Evolutionary conservation across 495 filamentous ascomycete genomes (phyloP).

Genomic region (Aspergillus egyptiacus): DNA sequence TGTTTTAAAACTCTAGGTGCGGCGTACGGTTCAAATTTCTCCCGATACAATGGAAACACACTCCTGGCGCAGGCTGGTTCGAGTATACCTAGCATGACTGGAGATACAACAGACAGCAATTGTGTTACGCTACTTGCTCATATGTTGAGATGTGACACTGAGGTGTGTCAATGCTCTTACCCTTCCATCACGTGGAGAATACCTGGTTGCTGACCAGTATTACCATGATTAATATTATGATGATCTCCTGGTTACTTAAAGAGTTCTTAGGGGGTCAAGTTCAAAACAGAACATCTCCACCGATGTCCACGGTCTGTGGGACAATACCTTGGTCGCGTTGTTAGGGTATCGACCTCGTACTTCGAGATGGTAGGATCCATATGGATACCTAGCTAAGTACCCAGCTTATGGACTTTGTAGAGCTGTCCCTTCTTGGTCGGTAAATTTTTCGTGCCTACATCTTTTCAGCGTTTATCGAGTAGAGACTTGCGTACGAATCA

Average conservation of each 20-base stretch:
- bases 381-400: not conserved
- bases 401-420: no score
- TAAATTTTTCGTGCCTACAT: no score
- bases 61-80: not conserved
- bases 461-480: no score
- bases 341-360: not conserved
- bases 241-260: constrained; percentile 5
- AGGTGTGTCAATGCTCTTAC: no score
- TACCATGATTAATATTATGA: constrained; percentile 2
- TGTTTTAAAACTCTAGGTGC: constrained; percentile 1
- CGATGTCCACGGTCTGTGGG: constrained; percentile 1
- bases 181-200: no score
- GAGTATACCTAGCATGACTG: no score
- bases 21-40: constrained; percentile 3
- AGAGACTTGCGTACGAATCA: no score
- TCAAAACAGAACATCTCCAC: constrained; percentile 2
- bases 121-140: no score
- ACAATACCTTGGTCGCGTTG: not conserved
- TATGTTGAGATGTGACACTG: no score
- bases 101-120: not conserved
- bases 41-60: constrained; percentile 1
- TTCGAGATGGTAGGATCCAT: not conserved
- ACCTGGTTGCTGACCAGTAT: no score
- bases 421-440: no score
- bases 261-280: not conserved